These are phyloP conservation scores for Phlegmacium glaucopus DNA, from an alignment of 768 basidiomycete species.

Conservation along the genomic window DNA sequence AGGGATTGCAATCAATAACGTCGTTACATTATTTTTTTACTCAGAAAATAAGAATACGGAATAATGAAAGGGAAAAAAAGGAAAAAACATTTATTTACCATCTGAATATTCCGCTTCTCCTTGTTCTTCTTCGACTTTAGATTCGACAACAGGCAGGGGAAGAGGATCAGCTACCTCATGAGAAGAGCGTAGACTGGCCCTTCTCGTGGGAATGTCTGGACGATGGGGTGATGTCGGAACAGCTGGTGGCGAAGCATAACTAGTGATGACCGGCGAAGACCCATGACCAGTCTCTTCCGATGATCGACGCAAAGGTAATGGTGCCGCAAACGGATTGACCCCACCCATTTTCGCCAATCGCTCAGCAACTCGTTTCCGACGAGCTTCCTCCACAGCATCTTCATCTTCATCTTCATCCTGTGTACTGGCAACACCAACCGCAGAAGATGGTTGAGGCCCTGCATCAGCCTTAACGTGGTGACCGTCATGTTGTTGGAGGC, in stretches of 20 bases:
- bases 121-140: conserved; percentile 12
- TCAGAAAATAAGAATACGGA: background rate
- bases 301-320: conserved; percentile 18
- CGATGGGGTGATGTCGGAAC: too few relatives aligned
- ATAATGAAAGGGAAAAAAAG: conserved; percentile 12
- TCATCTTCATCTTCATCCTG: conserved; percentile 1
- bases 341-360: conserved; percentile 65
- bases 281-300: conserved; percentile 5
- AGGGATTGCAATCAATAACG: conserved; percentile 24
- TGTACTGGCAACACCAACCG: background rate
- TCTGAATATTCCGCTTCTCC: conserved; percentile 18
- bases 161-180: too few relatives aligned
- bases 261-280: conserved; percentile 1
- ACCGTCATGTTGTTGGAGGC: background rate
- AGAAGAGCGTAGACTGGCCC: too few relatives aligned
- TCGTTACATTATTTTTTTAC: conserved; percentile 16
- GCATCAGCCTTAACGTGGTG: background rate
- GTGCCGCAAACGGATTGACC: conserved; percentile 53
- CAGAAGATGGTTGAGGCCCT: background rate
- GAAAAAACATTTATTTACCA: conserved; percentile 33
- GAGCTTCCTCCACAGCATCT: conserved; percentile 33
- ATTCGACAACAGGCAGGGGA: background rate
- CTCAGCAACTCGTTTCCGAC: conserved; percentile 59
- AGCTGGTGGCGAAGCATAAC: too few relatives aligned
- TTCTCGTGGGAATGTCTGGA: too few relatives aligned